Evolutionary conservation across 1,284 basidiomycete genomes (phyloP).

Genomic region (Waitea zeae): DNA sequence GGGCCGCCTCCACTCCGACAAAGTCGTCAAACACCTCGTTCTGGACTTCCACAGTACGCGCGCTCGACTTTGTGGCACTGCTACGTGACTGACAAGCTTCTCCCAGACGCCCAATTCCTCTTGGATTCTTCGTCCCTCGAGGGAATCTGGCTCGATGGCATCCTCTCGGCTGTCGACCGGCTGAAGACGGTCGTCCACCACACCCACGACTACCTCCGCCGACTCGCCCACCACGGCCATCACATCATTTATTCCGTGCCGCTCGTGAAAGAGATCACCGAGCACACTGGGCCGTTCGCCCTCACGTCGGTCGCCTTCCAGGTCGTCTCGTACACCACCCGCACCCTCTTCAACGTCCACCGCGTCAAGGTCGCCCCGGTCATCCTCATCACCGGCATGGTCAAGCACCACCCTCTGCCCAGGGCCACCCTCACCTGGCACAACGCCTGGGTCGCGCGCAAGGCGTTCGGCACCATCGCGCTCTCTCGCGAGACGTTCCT

Average conservation of each 20-base stretch:
- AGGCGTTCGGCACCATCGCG: conserved; percentile 14
- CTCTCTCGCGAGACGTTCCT: conserved; percentile 14
- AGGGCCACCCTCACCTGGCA: conserved; percentile 9
- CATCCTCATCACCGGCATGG: conserved; percentile 15
- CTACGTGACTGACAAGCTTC: too few species aligned
- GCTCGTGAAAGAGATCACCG: conserved; percentile 9
- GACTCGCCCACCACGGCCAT: conserved; percentile 11
- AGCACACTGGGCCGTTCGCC: too few species aligned
- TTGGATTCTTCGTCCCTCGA: too few species aligned
- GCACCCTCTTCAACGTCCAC: conserved; percentile 10
- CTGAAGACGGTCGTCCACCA: conserved; percentile 14
- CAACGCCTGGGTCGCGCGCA: conserved; percentile 11
- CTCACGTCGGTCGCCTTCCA: conserved; percentile 15
- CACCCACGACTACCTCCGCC: conserved; percentile 13
- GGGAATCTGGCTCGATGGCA: conserved; percentile 9
- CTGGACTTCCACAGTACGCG: conserved; percentile 14
- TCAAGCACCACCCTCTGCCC: conserved; percentile 10
- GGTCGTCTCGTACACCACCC: conserved; percentile 10
- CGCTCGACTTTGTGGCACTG: too few species aligned
- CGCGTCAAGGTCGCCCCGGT: conserved; percentile 7
- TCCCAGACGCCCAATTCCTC: too few species aligned
- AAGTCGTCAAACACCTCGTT: conserved; percentile 13
- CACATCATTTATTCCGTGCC: conserved; percentile 16
- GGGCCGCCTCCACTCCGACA: too few species aligned
- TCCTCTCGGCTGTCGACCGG: conserved; percentile 12